phyloP scores from a whole-genome alignment of 164 flowering plant genomes.

The Annona squamosa region DNA sequence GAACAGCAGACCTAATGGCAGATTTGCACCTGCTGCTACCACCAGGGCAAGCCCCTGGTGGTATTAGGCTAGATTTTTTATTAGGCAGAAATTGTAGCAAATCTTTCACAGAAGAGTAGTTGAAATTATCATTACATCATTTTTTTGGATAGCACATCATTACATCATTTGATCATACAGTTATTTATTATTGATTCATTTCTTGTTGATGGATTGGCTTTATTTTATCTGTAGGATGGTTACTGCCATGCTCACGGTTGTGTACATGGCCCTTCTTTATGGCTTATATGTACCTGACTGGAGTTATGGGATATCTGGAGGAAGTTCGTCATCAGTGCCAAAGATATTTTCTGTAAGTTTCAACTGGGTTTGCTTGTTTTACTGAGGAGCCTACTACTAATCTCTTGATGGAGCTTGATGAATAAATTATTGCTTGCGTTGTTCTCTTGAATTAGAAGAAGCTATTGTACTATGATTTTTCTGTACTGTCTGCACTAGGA shows the following conservation, averaged over 20 bases:
- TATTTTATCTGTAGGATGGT: constrained; percentile 31
- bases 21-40: no score
- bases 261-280: constrained; percentile 43
- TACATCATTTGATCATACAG: neutral
- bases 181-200: neutral
- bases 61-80: no score
- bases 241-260: constrained; percentile 24
- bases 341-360: constrained; percentile 29
- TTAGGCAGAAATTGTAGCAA: no score
- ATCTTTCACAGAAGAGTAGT: no score
- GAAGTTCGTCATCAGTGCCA: constrained; percentile 18
- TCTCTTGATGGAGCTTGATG: neutral
- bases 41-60: no score
- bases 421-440: neutral
- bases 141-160: neutral
- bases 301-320: constrained; percentile 43
- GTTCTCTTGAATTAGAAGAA: neutral
- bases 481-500: neutral
- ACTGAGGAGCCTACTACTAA: neutral
- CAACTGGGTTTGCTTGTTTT: neutral
- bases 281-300: constrained; percentile 78
- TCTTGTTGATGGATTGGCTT: neutral
- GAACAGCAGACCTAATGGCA: no score
- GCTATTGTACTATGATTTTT: neutral
- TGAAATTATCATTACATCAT: no score